These are phyloP conservation scores for Dictyostelium purpureum DNA, from an alignment of 78 protist genomes.

Conservation along the genomic window DNA sequence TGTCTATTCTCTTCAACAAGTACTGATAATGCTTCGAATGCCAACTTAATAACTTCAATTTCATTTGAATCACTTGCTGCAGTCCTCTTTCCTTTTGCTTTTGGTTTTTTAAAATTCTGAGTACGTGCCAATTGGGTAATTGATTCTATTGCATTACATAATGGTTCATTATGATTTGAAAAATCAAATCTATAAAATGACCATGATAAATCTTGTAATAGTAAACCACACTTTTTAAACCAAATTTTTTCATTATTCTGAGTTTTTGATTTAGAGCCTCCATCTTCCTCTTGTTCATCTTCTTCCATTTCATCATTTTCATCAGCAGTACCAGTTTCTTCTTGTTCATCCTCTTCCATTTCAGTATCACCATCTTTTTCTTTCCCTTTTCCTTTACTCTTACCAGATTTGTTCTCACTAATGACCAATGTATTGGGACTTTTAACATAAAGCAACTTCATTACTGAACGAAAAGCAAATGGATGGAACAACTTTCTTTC, in stretches of 20 bases:
- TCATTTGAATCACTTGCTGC: background rate
- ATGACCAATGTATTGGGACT: background rate
- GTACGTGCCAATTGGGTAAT: background rate
- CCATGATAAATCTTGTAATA: slow-evolving; percentile 6
- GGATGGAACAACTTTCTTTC: slow-evolving; percentile 33
- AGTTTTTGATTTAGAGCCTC: too few species aligned
- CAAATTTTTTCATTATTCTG: background rate
- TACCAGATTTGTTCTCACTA: background rate
- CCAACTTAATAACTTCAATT: background rate
- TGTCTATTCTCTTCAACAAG: slow-evolving; percentile 3
- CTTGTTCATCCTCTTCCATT: background rate
- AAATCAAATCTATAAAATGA: slow-evolving; percentile 24
- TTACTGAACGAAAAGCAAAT: slow-evolving; percentile 9
- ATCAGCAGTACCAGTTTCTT: background rate
- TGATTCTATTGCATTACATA: background rate
- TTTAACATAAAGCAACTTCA: slow-evolving; percentile 18
- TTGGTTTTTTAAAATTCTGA: background rate
- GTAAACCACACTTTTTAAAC: background rate
- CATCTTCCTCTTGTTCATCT: background rate
- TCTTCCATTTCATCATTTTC: background rate
- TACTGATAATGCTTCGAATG: background rate
- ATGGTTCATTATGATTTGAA: background rate
- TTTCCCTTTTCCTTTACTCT: background rate
- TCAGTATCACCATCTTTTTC: background rate
- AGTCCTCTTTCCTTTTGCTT: background rate